Conservation (phyloP, 352 stramenopile genomes). For the Lagenidium giganteum region DNA sequence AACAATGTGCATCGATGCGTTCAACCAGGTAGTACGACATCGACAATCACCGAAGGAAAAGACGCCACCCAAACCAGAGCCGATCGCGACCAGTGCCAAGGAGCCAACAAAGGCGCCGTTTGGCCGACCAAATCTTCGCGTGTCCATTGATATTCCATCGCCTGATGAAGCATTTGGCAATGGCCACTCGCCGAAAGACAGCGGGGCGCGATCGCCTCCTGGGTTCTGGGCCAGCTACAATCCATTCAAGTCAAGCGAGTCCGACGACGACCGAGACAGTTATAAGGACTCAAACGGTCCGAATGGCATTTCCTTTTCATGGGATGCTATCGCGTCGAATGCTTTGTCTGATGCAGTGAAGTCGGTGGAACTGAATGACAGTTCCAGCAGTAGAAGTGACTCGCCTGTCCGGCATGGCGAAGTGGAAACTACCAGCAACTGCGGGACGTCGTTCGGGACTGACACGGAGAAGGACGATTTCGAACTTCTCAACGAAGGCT, state of each 20-base stretch:
- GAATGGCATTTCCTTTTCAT: constrained; percentile 27
- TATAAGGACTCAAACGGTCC: too few relatives aligned
- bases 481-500: constrained; percentile 53
- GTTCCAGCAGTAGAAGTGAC: too few relatives aligned
- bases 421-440: neutral
- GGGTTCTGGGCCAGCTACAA: constrained; percentile 77
- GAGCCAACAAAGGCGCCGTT: constrained; percentile 3
- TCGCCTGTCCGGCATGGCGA: too few relatives aligned
- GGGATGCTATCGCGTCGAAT: constrained; percentile 54
- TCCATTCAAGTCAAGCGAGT: constrained; percentile 42
- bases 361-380: constrained; percentile 3
- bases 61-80: neutral
- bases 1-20: constrained; percentile 61
- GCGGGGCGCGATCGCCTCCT: constrained; percentile 50
- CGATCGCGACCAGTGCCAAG: neutral
- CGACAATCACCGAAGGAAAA: constrained; percentile 2
- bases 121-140: constrained; percentile 31
- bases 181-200: constrained; percentile 26
- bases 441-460: constrained; percentile 19
- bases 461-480: constrained; percentile 74
- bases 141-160: constrained; percentile 48
- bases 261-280: constrained; percentile 43
- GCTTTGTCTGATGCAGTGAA: constrained; percentile 44
- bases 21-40: constrained; percentile 43
- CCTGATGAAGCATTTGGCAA: neutral